Evolutionary conservation across 2,329 filamentous ascomycete species (phyloP).

Genomic region (Thermoascus crustaceus): DNA sequence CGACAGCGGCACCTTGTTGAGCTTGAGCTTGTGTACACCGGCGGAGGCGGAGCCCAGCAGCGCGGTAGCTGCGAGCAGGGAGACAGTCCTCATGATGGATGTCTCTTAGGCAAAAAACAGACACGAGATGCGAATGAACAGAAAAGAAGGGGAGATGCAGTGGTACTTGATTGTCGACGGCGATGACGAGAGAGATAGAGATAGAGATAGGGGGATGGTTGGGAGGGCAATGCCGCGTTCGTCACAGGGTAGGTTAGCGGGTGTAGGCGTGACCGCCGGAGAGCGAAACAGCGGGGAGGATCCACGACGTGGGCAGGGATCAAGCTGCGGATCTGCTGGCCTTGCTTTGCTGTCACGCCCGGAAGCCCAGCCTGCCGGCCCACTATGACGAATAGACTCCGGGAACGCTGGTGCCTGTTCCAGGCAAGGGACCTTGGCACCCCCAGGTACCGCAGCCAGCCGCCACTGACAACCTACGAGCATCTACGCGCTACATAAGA

Average conservation of each 20-base stretch:
- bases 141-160: slow-evolving; percentile 2
- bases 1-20: slow-evolving; percentile 87
- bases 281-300: too few species aligned
- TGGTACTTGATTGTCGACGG: slow-evolving; percentile 8
- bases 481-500: too few species aligned
- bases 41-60: slow-evolving; percentile 77
- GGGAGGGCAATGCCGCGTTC: slow-evolving; percentile 23
- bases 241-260: too few species aligned
- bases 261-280: too few species aligned
- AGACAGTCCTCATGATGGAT: slow-evolving; percentile 70
- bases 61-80: slow-evolving; percentile 68
- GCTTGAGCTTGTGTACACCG: slow-evolving; percentile 89
- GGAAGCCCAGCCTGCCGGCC: not conserved
- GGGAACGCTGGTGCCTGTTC: slow-evolving; percentile 1
- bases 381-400: not conserved
- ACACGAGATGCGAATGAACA: not conserved
- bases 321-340: too few species aligned
- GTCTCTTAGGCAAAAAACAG: slow-evolving; percentile 3
- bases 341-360: too few species aligned
- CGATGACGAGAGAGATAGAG: slow-evolving; percentile 19
- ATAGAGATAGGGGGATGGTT: slow-evolving; percentile 22
- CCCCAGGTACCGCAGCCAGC: not conserved
- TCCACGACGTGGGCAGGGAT: too few species aligned
- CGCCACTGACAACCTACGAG: too few species aligned
- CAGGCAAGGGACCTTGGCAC: not conserved